Evolutionary conservation across 495 filamentous ascomycete genomes (phyloP).

Genomic region (Chaetomium tenue): DNA sequence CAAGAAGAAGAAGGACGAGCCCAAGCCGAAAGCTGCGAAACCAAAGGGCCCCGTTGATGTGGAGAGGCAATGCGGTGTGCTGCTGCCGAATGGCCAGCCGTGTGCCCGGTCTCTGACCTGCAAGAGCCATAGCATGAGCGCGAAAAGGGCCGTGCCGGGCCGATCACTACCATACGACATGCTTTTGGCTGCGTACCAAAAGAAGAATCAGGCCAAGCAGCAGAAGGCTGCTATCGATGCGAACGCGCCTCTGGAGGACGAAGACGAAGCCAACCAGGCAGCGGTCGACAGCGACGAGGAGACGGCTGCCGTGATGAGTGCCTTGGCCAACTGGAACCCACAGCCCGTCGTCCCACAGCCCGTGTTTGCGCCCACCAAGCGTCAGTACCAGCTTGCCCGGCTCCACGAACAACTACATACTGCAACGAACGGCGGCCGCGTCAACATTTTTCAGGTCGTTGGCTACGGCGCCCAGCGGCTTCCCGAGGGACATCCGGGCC

Average conservation of each 20-base stretch:
- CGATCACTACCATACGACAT: conserved; percentile 92
- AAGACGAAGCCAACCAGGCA: conserved; percentile 67
- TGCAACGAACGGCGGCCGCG: conserved; percentile 59
- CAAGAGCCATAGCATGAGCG: conserved; percentile 95
- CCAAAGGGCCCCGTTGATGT: conserved; percentile 95
- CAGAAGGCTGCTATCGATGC: conserved; percentile 94
- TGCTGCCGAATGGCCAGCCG: conserved; percentile 73
- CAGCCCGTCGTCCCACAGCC: conserved; percentile 66
- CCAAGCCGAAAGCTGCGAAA: conserved; percentile 82
- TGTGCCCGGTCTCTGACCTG: conserved; percentile 92
- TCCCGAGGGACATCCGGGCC: conserved; percentile 43
- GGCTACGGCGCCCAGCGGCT: conserved; percentile 49
- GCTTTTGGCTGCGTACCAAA: conserved; percentile 90
- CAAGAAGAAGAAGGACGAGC: conserved; percentile 97
- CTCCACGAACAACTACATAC: conserved; percentile 85
- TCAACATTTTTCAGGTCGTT: conserved; percentile 56
- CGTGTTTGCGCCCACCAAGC: conserved; percentile 62
- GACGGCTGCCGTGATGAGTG: conserved; percentile 80
- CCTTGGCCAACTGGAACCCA: conserved; percentile 70
- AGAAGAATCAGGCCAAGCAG: conserved; percentile 97
- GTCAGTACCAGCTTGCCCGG: conserved; percentile 76
- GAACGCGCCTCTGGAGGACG: conserved; percentile 86
- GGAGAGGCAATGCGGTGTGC: conserved; percentile 93
- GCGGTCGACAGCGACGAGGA: conserved; percentile 93
- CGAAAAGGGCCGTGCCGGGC: conserved; percentile 87